Percentiles rank a stretch among this genome's conserved stretches.
phyloP scores from a whole-genome alignment of 2,329 filamentous ascomycete species.

The Apiospora marii region DNA sequence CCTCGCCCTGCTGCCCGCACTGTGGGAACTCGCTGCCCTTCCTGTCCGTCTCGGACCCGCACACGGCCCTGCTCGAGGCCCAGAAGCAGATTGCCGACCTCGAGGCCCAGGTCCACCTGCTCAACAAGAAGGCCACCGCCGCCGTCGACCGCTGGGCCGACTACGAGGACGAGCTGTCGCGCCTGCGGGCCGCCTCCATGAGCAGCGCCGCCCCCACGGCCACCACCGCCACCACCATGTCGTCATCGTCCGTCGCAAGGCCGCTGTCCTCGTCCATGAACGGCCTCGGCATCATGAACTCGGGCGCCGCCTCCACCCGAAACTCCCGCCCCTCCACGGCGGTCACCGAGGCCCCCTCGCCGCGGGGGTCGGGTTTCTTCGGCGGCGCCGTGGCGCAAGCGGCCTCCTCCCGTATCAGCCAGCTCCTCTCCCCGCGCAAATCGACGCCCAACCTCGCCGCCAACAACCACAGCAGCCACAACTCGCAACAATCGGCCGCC shows the following conservation, averaged over 20 bases:
- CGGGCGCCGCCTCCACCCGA: conserved; percentile 13
- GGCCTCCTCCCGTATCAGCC: conserved; percentile 41
- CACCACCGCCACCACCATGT: conserved; percentile 20
- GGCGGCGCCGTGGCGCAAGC: conserved; percentile 31
- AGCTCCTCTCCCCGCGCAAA: conserved; percentile 42
- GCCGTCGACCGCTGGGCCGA: conserved; percentile 73
- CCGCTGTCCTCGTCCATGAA: background rate
- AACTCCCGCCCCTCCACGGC: conserved; percentile 27
- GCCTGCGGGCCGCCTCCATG: conserved; percentile 56
- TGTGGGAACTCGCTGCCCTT: conserved; percentile 55
- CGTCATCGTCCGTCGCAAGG: conserved; percentile 2
- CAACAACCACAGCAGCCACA: conserved; percentile 25
- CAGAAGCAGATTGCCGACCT: conserved; percentile 72
- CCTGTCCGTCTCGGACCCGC: conserved; percentile 41
- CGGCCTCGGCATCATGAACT: conserved; percentile 12
- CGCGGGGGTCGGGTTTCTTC: conserved; percentile 41
- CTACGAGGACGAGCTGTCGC: conserved; percentile 80
- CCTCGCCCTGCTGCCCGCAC: conserved; percentile 52
- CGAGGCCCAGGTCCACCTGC: conserved; percentile 72
- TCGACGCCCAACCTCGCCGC: conserved; percentile 29
- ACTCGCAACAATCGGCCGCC: conserved; percentile 29
- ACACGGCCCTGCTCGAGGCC: conserved; percentile 57
- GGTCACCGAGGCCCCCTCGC: conserved; percentile 28
- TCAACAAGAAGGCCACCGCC: conserved; percentile 75
- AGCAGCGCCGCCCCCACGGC: conserved; percentile 33